Evolutionary conservation across 2,329 filamentous ascomycete genomes (phyloP), one percentile per base, ranked within the genome.

Genomic region (Neonectria neomacrospora): DNA sequence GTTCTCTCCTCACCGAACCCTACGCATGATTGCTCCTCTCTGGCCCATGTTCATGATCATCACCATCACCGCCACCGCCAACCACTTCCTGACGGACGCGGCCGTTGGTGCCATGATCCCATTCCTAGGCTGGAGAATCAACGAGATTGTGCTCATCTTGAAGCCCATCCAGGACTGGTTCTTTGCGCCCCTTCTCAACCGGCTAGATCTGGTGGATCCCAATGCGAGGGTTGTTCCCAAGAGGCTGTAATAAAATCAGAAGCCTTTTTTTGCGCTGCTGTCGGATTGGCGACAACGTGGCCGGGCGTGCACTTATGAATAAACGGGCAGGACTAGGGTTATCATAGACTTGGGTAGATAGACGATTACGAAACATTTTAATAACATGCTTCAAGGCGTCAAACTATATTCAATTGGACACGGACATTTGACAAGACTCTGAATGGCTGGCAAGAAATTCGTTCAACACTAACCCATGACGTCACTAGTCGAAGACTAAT

Each of bases 1-100:
- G 8, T 83, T 79, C 67, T 80, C 80, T 10, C 81, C 80, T 1
- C 81, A 83, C 60, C 67, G 71, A 9, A 57, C 73, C 10, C 63
- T 82, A 11, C 67, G 79, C 0, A 5, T 72, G 0, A 23, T 83
- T 1, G 80, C 80, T 1, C 77, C 77, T 2, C 56, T 83, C 2
- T 83, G 81, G 81, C 81, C 80, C 1, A 54, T 72, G 3, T 71
- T 75, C 10, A 83, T 83, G 81, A 70, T 76, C 23, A 64, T 80
- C 39, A 81, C 79, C 1, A 80, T 80, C 18, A 65, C 80, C 20
- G 76, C 78, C 1, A 80, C 79, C 2, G 79, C 79, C 5, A 80
- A 81, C 34, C 79, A 80, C 55, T 81, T 79, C 44, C 54, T 80
- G 1, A 65, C 74, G 1, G 79, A 80, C 61, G 79, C 78, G 0